Percentiles rank a stretch among this genome's conserved stretches.
Conservation (phyloP, 306 rosid species). For the Inga laurina region DNA sequence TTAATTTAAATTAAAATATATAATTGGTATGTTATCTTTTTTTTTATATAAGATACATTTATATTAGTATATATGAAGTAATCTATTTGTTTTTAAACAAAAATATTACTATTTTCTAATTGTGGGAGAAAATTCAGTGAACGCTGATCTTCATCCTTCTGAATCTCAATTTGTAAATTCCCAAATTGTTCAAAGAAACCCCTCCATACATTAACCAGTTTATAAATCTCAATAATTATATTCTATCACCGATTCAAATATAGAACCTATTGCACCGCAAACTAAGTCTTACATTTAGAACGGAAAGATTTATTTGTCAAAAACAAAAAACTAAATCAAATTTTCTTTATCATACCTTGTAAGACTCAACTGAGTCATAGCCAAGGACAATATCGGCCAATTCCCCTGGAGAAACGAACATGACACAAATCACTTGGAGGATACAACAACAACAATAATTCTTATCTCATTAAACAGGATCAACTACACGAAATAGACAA, state of each 20-base stretch:
- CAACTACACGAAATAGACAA: too few species aligned
- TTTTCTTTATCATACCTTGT: constrained; percentile 21
- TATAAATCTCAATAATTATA: too few species aligned
- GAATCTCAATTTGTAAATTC: neutral
- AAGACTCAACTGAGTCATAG: constrained; percentile 30
- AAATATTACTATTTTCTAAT: too few species aligned
- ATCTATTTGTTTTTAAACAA: neutral
- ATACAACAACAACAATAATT: neutral
- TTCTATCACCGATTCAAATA: too few species aligned
- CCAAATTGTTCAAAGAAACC: neutral
- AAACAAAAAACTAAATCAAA: neutral
- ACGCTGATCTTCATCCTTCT: neutral
- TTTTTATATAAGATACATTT: too few species aligned
- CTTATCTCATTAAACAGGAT: too few species aligned
- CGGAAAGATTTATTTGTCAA: too few species aligned
- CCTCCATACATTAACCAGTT: neutral
- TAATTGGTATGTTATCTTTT: too few species aligned
- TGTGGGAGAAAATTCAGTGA: neutral
- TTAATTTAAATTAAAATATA: too few species aligned
- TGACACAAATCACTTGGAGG: neutral
- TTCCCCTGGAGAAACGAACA: constrained; percentile 18
- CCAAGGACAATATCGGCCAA: constrained; percentile 44
- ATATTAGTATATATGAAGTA: too few species aligned
- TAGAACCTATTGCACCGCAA: too few species aligned
- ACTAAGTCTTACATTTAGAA: too few species aligned